Conservation (phyloP, 345 rosid species). For the Populus tremula region DNA sequence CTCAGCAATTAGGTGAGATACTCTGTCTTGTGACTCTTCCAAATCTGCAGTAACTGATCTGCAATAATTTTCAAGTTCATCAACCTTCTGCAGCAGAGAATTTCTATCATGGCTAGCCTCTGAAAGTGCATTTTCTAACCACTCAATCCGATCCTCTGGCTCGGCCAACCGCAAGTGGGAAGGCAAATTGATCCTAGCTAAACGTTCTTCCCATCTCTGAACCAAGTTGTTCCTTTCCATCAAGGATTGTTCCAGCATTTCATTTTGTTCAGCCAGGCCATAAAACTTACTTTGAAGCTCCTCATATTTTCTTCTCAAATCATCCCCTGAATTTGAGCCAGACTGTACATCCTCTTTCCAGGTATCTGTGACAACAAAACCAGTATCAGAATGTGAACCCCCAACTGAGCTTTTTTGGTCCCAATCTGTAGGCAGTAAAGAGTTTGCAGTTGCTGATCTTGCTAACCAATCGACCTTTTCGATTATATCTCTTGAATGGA, state of each 20-base stretch:
- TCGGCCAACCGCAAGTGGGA: slow-evolving; percentile 63
- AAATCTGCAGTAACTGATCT: slow-evolving; percentile 60
- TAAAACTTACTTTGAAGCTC: slow-evolving; percentile 87
- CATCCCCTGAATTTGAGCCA: slow-evolving; percentile 56
- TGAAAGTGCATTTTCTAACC: slow-evolving; percentile 68
- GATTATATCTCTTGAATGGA: slow-evolving; percentile 78
- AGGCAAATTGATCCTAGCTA: slow-evolving; percentile 67
- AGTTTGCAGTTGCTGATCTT: slow-evolving; percentile 56
- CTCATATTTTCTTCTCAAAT: slow-evolving; percentile 74
- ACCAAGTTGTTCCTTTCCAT: slow-evolving; percentile 81
- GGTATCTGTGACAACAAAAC: slow-evolving; percentile 58
- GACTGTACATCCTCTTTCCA: slow-evolving; percentile 77
- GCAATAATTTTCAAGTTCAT: slow-evolving; percentile 55
- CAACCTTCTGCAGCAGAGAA: slow-evolving; percentile 64
- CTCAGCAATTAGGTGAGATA: slow-evolving; percentile 11
- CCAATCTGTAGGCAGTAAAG: slow-evolving; percentile 62
- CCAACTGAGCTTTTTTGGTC: slow-evolving; percentile 71
- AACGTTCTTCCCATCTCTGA: slow-evolving; percentile 86
- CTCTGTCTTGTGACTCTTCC: slow-evolving; percentile 51
- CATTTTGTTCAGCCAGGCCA: slow-evolving; percentile 95
- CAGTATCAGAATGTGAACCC: slow-evolving; percentile 56
- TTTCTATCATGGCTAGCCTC: slow-evolving; percentile 58
- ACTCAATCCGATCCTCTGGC: slow-evolving; percentile 77
- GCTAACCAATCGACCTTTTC: slow-evolving; percentile 96
- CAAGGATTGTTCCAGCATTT: slow-evolving; percentile 96